Evolutionary conservation across 192 early-diverging fungal genomes (phyloP).

Genomic region (Entomortierella chlamydospora): DNA sequence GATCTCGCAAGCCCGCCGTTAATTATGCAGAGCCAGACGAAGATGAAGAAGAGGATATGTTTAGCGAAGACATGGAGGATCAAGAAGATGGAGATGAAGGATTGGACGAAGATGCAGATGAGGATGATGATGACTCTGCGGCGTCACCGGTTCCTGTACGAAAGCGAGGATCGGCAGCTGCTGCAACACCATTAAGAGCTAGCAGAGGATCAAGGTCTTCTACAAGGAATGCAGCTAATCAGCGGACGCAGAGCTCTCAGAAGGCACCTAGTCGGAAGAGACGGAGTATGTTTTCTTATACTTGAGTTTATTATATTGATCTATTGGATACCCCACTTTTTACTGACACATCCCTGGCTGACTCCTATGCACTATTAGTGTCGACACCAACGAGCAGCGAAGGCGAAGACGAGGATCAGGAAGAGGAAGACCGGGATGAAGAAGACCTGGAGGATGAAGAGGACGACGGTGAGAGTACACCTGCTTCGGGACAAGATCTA

Average conservation of each 20-base stretch:
- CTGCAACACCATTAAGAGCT: not conserved
- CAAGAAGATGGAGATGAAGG: conserved; percentile 19
- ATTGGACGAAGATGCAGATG: conserved; percentile 9
- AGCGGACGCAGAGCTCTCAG: not conserved
- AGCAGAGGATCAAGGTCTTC: conserved; percentile 12
- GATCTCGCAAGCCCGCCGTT: conserved; percentile 41
- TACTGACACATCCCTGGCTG: no score
- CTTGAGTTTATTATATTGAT: not conserved
- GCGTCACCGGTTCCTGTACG: not conserved
- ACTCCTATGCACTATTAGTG: conserved; percentile 1
- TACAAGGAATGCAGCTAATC: not conserved
- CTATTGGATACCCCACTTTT: no score
- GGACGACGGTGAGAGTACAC: conserved; percentile 14
- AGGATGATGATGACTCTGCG: conserved; percentile 9
- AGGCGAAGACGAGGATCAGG: conserved; percentile 24
- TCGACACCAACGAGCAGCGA: conserved; percentile 39
- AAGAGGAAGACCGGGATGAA: conserved; percentile 29
- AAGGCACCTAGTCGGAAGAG: conserved; percentile 14
- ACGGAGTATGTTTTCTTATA: conserved; percentile 10
- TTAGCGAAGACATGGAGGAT: conserved; percentile 30
- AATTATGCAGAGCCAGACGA: conserved; percentile 54
- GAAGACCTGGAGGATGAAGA: conserved; percentile 48
- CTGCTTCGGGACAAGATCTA: not conserved
- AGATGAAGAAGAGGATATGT: conserved; percentile 18
- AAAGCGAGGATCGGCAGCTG: conserved; percentile 3